Conservation (phyloP, 345 rosid species). For the Lepidium didymum region DNA sequence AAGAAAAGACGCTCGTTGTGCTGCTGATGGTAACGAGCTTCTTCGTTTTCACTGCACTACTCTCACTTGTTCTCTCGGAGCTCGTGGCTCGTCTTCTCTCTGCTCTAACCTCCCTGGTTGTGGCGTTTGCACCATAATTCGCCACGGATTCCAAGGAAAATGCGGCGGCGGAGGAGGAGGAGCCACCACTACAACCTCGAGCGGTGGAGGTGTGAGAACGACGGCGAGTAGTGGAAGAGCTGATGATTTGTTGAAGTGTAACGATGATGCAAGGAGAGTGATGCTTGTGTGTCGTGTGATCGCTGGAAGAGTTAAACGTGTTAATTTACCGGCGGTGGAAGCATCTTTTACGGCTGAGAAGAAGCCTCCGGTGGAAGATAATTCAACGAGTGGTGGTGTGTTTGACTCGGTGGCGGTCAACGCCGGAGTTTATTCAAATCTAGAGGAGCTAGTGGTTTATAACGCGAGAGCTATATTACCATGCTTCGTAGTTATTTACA, state of each 20-base stretch:
- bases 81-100: slow-evolving; percentile 66
- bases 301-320: slow-evolving; percentile 71
- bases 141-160: slow-evolving; percentile 66
- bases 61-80: slow-evolving; percentile 68
- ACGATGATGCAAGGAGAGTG: slow-evolving; percentile 57
- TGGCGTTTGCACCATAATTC: slow-evolving; percentile 78
- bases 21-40: slow-evolving; percentile 96
- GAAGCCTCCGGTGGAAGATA: slow-evolving; percentile 16
- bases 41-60: slow-evolving; percentile 85
- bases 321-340: slow-evolving; percentile 33
- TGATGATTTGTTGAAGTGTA: slow-evolving; percentile 55
- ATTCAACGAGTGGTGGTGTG: slow-evolving; percentile 23
- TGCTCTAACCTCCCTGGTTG: slow-evolving; percentile 81
- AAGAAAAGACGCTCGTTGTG: slow-evolving; percentile 74
- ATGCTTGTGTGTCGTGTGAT: slow-evolving; percentile 98
- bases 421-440: slow-evolving; percentile 62
- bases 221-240: slow-evolving; percentile 98
- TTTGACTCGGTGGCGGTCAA: slow-evolving; percentile 77
- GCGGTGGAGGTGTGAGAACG: slow-evolving; percentile 65
- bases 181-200: neutral
- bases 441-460: slow-evolving; percentile 74
- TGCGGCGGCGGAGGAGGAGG: slow-evolving; percentile 16
- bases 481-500: slow-evolving; percentile 92
- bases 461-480: slow-evolving; percentile 92
- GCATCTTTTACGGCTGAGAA: slow-evolving; percentile 33